Evolutionary conservation across 345 rosid genomes (phyloP), one percentile per base, ranked within the genome.

Genomic region (Lepidium africanum): DNA sequence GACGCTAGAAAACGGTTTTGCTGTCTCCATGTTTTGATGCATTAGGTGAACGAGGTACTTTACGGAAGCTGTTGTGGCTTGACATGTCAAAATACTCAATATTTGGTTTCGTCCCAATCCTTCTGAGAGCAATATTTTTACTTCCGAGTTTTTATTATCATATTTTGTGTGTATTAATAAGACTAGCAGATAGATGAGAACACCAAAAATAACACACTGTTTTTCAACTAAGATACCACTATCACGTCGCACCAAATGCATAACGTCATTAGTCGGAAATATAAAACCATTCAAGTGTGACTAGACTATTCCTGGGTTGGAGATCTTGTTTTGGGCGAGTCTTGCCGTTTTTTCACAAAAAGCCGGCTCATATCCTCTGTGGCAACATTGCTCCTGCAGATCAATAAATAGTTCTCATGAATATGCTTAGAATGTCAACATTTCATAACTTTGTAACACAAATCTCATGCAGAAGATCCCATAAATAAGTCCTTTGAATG

Each of bases 321-420:
- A 75, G 78, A 27, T 63, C n/a, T 67, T 59, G 74, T 80, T 38
- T 45, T 84, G 55, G 69, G 45, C 65, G 51, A 80, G 9, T 80
- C 89, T 17, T 84, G 73, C 8, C 78, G 83, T 72, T 72, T 81
- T 57, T 72, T 81, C 23, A 88, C 91, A 71, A 93, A 93, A 75
- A 93, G 83, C 85, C 77, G 88, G 81, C 90, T 77, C 9, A 93
- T 75, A 79, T 93, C 98, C 76, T 90, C 98, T 8, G 98, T 93
- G 33, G 90, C 98, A 77, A 93, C 81, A 71, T 93, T 93, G 81
- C 94, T 93, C 98, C 96, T 87, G 80, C 40, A 70, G 17, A 23
- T 2, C 27, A 25, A 43, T 23, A 30, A 27, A 43, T 40, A 69
- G 3, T 30, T 64, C 38, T 47, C 58, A 46, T 30, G 15, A 64